These are phyloP conservation scores for Agarophyton chilense DNA, from an alignment of 23 red algal species.

Conservation along the genomic window DNA sequence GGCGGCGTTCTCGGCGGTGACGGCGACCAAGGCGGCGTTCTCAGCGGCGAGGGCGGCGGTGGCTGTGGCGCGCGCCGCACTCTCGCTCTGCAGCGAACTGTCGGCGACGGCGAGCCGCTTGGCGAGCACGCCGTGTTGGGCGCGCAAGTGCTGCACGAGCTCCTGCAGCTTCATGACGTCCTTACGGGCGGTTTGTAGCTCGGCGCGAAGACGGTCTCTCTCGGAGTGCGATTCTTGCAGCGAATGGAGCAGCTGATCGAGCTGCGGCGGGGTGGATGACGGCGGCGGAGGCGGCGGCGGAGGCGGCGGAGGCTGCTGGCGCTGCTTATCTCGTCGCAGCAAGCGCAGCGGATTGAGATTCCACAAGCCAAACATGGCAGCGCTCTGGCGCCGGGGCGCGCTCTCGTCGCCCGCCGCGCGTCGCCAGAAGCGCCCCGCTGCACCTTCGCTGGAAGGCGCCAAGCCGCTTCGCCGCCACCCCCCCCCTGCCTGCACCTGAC, in stretches of 20 bases:
- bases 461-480: too few species aligned
- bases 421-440: too few species aligned
- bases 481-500: too few species aligned
- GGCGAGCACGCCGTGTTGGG: neutral
- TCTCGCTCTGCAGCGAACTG: neutral
- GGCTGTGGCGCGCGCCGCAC: neutral
- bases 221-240: neutral
- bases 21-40: neutral
- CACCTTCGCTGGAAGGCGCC: too few species aligned
- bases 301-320: neutral
- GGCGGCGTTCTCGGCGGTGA: neutral
- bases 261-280: neutral
- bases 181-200: neutral
- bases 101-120: neutral
- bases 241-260: neutral
- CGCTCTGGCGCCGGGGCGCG: too few species aligned
- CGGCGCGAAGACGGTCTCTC: neutral
- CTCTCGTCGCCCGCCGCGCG: neutral
- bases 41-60: neutral
- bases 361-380: constrained; percentile 17
- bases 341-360: constrained; percentile 1
- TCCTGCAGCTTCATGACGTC: neutral
- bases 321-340: constrained; percentile 1
- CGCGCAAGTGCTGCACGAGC: neutral
- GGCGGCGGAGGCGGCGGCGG: neutral